Conservation (phyloP, 495 filamentous ascomycete species). For the Penicillium riverlandense region DNA sequence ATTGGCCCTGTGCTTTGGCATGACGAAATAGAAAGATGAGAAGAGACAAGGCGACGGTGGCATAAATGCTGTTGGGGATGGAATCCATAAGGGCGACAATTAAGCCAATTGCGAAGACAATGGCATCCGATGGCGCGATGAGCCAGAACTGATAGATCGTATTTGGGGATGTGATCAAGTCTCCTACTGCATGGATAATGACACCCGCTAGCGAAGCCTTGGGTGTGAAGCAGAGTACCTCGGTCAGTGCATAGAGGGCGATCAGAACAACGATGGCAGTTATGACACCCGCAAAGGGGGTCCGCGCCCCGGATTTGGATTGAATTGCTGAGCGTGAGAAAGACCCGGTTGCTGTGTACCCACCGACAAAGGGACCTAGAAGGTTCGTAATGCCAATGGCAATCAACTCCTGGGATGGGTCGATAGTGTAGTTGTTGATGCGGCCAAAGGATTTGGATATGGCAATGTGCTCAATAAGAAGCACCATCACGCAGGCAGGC, state of each 20-base stretch:
- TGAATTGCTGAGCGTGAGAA: slow-evolving; percentile 98
- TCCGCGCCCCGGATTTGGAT: slow-evolving; percentile 92
- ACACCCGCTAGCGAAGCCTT: slow-evolving; percentile 79
- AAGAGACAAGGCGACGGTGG: slow-evolving; percentile 65
- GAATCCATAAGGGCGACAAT: slow-evolving; percentile 79
- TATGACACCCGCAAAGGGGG: slow-evolving; percentile 85
- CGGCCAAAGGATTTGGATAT: slow-evolving; percentile 97
- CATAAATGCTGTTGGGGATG: slow-evolving; percentile 92
- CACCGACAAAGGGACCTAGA: slow-evolving; percentile 88
- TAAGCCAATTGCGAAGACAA: slow-evolving; percentile 93
- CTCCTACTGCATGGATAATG: slow-evolving; percentile 96
- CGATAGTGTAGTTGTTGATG: slow-evolving; percentile 94
- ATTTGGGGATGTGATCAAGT: slow-evolving; percentile 90
- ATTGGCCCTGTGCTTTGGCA: slow-evolving; percentile 76
- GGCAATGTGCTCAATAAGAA: slow-evolving; percentile 91
- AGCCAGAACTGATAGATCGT: slow-evolving; percentile 95
- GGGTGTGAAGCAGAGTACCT: slow-evolving; percentile 93
- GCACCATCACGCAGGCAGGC: slow-evolving; percentile 80
- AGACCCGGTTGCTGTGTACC: slow-evolving; percentile 89
- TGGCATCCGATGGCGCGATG: slow-evolving; percentile 78
- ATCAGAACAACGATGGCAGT: slow-evolving; percentile 84
- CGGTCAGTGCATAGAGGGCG: slow-evolving; percentile 85
- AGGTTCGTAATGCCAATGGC: slow-evolving; percentile 92
- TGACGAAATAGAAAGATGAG: slow-evolving; percentile 78
- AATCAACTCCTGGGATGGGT: slow-evolving; percentile 94